These are phyloP conservation scores for Choanephora cucurbitarum DNA, from an alignment of 371 early-diverging fungal species.

Conservation along the genomic window DNA sequence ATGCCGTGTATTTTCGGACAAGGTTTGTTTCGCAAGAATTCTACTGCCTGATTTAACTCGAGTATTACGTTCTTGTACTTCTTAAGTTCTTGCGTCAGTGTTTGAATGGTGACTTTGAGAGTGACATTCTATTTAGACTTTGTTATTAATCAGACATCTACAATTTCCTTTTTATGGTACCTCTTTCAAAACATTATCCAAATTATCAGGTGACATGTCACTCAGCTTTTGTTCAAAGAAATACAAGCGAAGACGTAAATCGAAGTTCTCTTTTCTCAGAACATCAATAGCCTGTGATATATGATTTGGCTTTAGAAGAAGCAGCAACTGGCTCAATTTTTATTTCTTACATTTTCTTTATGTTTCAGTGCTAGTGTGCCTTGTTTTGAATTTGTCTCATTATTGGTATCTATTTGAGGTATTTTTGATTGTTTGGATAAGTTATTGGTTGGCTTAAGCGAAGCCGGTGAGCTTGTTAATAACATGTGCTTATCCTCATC, in stretches of 20 bases:
- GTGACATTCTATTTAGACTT: slow-evolving; percentile 53
- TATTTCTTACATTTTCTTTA: slow-evolving; percentile 71
- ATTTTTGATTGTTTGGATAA: background rate
- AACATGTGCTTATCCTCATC: slow-evolving; percentile 14
- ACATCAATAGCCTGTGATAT: slow-evolving; percentile 62
- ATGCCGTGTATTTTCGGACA: slow-evolving; percentile 60
- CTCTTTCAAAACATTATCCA: slow-evolving; percentile 58
- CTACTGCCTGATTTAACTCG: slow-evolving; percentile 49
- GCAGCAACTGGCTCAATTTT: no score
- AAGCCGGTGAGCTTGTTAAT: slow-evolving; percentile 8
- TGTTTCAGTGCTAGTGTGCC: slow-evolving; percentile 60
- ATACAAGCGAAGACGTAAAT: slow-evolving; percentile 69
- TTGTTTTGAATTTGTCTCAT: slow-evolving; percentile 4
- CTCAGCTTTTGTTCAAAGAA: slow-evolving; percentile 63
- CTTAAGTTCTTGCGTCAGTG: slow-evolving; percentile 48
- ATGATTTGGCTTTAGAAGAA: no score
- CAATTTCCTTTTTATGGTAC: slow-evolving; percentile 28
- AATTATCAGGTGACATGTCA: slow-evolving; percentile 60
- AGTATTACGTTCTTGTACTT: slow-evolving; percentile 51
- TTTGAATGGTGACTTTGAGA: slow-evolving; percentile 54
- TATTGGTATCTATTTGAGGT: slow-evolving; percentile 10
- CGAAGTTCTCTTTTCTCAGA: slow-evolving; percentile 71
- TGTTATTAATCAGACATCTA: background rate
- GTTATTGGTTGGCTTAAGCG: background rate
- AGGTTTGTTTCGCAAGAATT: slow-evolving; percentile 46